phyloP scores from a whole-genome alignment of 2,329 filamentous ascomycete species.

The Seiridium unicorne region DNA sequence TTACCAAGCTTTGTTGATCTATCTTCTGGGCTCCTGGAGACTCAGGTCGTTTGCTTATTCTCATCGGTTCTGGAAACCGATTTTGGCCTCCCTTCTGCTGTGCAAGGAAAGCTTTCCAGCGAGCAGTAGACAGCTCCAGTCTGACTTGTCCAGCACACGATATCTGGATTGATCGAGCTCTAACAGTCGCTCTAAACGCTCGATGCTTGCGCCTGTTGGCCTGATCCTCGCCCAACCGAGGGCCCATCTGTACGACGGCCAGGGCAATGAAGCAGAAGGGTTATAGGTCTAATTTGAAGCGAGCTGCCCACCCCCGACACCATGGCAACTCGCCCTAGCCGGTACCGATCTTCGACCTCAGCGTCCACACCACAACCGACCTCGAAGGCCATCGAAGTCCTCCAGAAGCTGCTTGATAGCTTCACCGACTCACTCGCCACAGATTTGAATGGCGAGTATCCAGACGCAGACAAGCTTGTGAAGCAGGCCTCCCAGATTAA shows the following conservation, averaged over 20 bases:
- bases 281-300: background rate
- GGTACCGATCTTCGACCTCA: conserved; percentile 65
- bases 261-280: conserved; percentile 6
- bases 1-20: background rate
- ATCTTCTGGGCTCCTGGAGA: background rate
- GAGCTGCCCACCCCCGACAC: conserved; percentile 8
- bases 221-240: background rate
- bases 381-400: conserved; percentile 60
- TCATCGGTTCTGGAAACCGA: conserved; percentile 6
- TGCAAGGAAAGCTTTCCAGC: background rate
- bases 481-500: conserved; percentile 64
- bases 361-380: conserved; percentile 53
- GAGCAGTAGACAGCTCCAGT: background rate
- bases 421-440: conserved; percentile 35
- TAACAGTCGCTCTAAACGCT: background rate
- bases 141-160: background rate
- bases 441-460: conserved; percentile 39
- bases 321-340: conserved; percentile 53
- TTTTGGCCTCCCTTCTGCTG: background rate
- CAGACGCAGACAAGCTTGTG: conserved; percentile 46
- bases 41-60: background rate
- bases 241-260: background rate
- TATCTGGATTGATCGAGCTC: background rate
- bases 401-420: conserved; percentile 53
- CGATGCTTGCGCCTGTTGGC: conserved; percentile 1